These are phyloP conservation scores for Hemileia vastatrix DNA, from an alignment of 1,284 basidiomycete genomes.

Conservation along the genomic window DNA sequence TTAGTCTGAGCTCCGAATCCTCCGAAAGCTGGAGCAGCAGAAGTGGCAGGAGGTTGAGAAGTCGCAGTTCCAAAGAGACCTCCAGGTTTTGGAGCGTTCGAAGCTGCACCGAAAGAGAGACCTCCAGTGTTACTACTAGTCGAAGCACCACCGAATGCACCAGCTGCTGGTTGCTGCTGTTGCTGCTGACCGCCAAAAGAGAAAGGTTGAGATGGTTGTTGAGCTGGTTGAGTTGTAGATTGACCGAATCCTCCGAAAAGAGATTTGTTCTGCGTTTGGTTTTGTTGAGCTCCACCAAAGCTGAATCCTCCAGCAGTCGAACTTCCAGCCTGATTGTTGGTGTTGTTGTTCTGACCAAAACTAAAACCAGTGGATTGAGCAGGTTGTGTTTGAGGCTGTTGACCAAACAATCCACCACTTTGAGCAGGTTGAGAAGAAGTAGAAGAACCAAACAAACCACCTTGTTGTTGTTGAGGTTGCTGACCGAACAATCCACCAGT, in stretches of 20 bases:
- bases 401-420: constrained; percentile 10
- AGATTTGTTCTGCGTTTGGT: too few relatives aligned
- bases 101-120: constrained; percentile 21
- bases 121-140: constrained; percentile 26
- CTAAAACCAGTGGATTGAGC: background rate
- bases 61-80: constrained; percentile 17
- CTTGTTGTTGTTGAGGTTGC: constrained; percentile 22
- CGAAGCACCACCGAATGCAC: background rate
- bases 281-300: too few relatives aligned
- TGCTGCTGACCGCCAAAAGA: constrained; percentile 5
- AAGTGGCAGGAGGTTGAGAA: constrained; percentile 24
- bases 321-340: constrained; percentile 24
- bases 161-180: constrained; percentile 2
- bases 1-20: constrained; percentile 19
- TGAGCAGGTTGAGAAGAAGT: constrained; percentile 7
- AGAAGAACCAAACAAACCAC: constrained; percentile 7
- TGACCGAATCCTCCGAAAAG: too few relatives aligned
- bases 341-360: constrained; percentile 25
- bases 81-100: constrained; percentile 26
- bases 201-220: constrained; percentile 24
- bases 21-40: constrained; percentile 20
- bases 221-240: constrained; percentile 25
- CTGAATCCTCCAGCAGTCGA: constrained; percentile 21
- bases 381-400: background rate
- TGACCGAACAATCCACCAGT: constrained; percentile 34